phyloP scores from a whole-genome alignment of 2,329 filamentous ascomycete genomes.

The Cytospora leucostoma region DNA sequence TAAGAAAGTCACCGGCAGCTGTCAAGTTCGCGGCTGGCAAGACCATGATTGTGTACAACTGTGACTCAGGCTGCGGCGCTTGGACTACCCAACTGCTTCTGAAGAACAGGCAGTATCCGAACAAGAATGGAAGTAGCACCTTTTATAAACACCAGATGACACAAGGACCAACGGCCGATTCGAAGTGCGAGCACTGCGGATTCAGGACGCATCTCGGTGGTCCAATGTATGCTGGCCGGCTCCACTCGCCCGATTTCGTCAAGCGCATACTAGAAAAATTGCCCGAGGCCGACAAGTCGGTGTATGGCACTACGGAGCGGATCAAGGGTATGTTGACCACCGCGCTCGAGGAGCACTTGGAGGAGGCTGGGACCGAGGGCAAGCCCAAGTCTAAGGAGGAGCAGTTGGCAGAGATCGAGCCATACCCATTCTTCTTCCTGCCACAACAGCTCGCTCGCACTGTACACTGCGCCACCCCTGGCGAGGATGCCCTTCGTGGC shows the following conservation, averaged over 20 bases:
- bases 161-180: slow-evolving; percentile 66
- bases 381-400: slow-evolving; percentile 37
- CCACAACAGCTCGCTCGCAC: slow-evolving; percentile 74
- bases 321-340: slow-evolving; percentile 91
- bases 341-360: slow-evolving; percentile 72
- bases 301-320: slow-evolving; percentile 78
- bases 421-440: slow-evolving; percentile 83
- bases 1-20: slow-evolving; percentile 76
- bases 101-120: slow-evolving; percentile 64
- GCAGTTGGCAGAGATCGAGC: slow-evolving; percentile 67
- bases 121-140: slow-evolving; percentile 68
- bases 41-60: slow-evolving; percentile 91
- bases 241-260: slow-evolving; percentile 85
- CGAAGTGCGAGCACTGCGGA: slow-evolving; percentile 79
- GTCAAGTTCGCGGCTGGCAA: slow-evolving; percentile 91
- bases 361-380: slow-evolving; percentile 38
- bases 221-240: slow-evolving; percentile 90
- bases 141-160: slow-evolving; percentile 80
- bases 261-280: slow-evolving; percentile 74
- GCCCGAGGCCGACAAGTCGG: slow-evolving; percentile 63
- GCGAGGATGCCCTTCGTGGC: slow-evolving; percentile 77
- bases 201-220: slow-evolving; percentile 84
- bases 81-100: slow-evolving; percentile 83
- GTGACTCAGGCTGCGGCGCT: slow-evolving; percentile 86
- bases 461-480: slow-evolving; percentile 76